Percentiles rank a stretch among this genome's conserved stretches.
Conservation (phyloP, 805 yeast genomes). For the Diddensiella caesifluorescens region DNA sequence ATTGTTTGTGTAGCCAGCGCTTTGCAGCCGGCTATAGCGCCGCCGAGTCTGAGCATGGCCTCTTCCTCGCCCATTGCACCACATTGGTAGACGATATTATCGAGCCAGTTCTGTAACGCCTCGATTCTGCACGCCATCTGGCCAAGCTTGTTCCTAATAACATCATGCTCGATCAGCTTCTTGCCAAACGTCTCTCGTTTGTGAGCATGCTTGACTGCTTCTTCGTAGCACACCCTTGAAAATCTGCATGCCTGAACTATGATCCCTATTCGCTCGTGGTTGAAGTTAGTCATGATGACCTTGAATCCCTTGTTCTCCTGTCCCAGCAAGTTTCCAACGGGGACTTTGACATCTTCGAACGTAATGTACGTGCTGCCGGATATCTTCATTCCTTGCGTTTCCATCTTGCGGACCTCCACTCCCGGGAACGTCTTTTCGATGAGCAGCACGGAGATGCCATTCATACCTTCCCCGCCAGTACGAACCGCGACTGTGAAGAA, state of each 20-base stretch:
- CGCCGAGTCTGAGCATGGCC: conserved; percentile 36
- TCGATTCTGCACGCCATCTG: conserved; percentile 38
- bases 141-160: conserved; percentile 39
- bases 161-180: conserved; percentile 37
- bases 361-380: conserved; percentile 39
- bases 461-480: conserved; percentile 38
- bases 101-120: conserved; percentile 38
- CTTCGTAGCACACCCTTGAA: conserved; percentile 36
- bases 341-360: conserved; percentile 41
- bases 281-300: conserved; percentile 40
- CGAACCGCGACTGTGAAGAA: conserved; percentile 42
- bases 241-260: conserved; percentile 37
- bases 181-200: conserved; percentile 40
- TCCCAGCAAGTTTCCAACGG: conserved; percentile 37
- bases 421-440: conserved; percentile 36
- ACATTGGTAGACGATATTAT: conserved; percentile 34
- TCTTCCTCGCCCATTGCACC: conserved; percentile 30
- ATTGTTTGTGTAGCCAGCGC: conserved; percentile 38
- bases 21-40: conserved; percentile 40
- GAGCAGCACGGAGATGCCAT: conserved; percentile 36
- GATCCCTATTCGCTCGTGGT: conserved; percentile 40
- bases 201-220: conserved; percentile 37
- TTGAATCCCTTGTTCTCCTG: conserved; percentile 39
- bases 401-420: conserved; percentile 34
- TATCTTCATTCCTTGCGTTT: conserved; percentile 38